phyloP scores from a whole-genome alignment of 2,329 filamentous ascomycete species.

The Hymenoscyphus fraxineus region DNA sequence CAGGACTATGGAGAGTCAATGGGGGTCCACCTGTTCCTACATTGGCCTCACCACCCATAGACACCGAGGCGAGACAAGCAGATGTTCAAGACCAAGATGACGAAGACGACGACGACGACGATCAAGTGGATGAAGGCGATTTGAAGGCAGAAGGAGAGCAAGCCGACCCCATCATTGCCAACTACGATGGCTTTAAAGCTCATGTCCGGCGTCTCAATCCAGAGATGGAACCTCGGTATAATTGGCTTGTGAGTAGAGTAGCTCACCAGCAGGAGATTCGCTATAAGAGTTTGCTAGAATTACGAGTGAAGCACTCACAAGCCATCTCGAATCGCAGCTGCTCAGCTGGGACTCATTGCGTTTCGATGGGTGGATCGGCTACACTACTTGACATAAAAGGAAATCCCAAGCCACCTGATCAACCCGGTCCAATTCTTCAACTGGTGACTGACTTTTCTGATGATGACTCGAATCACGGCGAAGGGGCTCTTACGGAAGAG shows the following conservation, averaged over 20 bases:
- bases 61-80: constrained; percentile 17
- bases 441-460: constrained; percentile 56
- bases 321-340: constrained; percentile 57
- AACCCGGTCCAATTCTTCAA: constrained; percentile 50
- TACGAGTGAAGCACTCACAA: constrained; percentile 66
- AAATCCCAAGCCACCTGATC: constrained; percentile 57
- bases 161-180: constrained; percentile 66
- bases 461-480: constrained; percentile 63
- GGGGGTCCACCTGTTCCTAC: constrained; percentile 57
- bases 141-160: constrained; percentile 59
- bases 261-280: constrained; percentile 75
- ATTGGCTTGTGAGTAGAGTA: constrained; percentile 72
- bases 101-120: constrained; percentile 58
- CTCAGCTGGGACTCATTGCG: constrained; percentile 58
- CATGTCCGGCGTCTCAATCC: constrained; percentile 74
- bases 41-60: constrained; percentile 45
- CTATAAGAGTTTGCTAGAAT: constrained; percentile 72
- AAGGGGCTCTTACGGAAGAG: constrained; percentile 66
- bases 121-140: constrained; percentile 58
- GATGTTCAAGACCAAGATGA: constrained; percentile 41
- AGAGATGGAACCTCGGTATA: constrained; percentile 53
- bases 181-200: constrained; percentile 69
- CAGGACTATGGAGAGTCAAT: constrained; percentile 51
- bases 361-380: constrained; percentile 63
- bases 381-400: constrained; percentile 57